Base-by-base conservation (phyloP, 2,329 filamentous ascomycete genomes). In the Ascocoryne sarcoides region DNA sequence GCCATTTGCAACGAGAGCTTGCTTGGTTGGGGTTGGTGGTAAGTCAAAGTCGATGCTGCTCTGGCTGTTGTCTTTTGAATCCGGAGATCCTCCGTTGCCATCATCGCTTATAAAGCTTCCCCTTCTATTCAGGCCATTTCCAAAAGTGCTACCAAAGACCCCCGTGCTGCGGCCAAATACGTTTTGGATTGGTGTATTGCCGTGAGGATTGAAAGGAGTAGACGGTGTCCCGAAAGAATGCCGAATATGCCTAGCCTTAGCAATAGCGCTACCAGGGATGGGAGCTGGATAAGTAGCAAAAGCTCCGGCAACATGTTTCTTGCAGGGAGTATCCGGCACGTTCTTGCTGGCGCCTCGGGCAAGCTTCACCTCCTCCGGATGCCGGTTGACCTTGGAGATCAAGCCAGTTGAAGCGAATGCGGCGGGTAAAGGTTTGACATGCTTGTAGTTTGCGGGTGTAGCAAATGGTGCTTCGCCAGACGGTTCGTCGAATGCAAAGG, bases 311-410 rank as follows among this genome's bases (percentile, higher is more conserved):
- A 72, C 68, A 39, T 83, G 80, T 58, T 92, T 88, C 67, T 96
- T 98, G 64, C 92, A 96, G 1, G 92, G 92, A 1, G 92, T 98
- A 58, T 96, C 92, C 1, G 92, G 90, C 70, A 94, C 89, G 20
- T 75, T 73, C 57, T 82, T 79, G 62, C 71, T 73, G 19, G 65
- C 65, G 17, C 66, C 68, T 28, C 67, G 62, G 39, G 61, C 63
- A 50, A 66, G 63, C 56, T 67, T 64, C 49, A 61, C 74, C 37
- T 86, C 75, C 51, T 95, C 86, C 0, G 81, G 75, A 59, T 85
- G 81, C 42, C 85, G 81, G 56, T 92, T 93, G 62, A 93, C 85
- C 66, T 98, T 98, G 9, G 92, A 95, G 39, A 98, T 82, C 19
- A 98, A 68, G 1, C 90, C 89, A 1, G 92, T 96, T 1, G 92